These are phyloP conservation scores for Elongisporangium prolatum DNA, from an alignment of 352 stramenopile species.

Conservation along the genomic window DNA sequence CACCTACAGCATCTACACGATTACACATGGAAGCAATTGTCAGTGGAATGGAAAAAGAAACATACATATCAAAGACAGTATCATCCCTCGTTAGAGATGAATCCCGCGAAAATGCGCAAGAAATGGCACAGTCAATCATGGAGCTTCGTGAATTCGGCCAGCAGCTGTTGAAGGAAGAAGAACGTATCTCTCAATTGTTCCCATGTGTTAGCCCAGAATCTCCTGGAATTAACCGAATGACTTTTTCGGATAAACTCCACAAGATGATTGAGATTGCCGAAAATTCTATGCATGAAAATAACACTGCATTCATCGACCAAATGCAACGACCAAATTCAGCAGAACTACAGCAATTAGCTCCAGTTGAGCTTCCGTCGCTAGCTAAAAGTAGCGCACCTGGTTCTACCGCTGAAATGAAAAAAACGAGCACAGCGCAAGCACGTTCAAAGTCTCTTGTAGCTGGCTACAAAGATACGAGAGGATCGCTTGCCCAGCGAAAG, in stretches of 20 bases:
- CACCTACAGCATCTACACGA: background rate
- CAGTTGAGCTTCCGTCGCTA: background rate
- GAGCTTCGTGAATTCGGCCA: constrained; percentile 60
- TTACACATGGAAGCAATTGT: background rate
- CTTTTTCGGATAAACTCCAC: constrained; percentile 71
- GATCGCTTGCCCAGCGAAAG: constrained; percentile 11
- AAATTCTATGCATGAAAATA: constrained; percentile 54
- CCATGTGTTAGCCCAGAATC: constrained; percentile 34
- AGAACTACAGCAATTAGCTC: constrained; percentile 5
- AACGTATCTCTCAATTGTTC: constrained; percentile 46
- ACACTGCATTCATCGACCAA: constrained; percentile 6
- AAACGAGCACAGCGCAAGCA: constrained; percentile 17
- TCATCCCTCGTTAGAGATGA: background rate
- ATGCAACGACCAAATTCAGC: background rate
- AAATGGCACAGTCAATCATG: constrained; percentile 31
- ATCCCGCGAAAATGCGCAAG: background rate
- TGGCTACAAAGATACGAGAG: constrained; percentile 34
- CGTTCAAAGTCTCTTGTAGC: constrained; percentile 8
- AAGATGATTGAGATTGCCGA: constrained; percentile 81
- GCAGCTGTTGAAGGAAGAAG: constrained; percentile 52
- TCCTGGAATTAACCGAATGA: constrained; percentile 55
- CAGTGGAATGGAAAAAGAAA: background rate
- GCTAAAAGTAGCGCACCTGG: background rate
- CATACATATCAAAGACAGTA: background rate
- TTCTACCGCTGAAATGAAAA: background rate